A percentile compares a stretch with the other conserved stretches of the same genome.
These are phyloP conservation scores for Cymbidium sinense DNA, from an alignment of 106 monocot species.

Conservation along the genomic window DNA sequence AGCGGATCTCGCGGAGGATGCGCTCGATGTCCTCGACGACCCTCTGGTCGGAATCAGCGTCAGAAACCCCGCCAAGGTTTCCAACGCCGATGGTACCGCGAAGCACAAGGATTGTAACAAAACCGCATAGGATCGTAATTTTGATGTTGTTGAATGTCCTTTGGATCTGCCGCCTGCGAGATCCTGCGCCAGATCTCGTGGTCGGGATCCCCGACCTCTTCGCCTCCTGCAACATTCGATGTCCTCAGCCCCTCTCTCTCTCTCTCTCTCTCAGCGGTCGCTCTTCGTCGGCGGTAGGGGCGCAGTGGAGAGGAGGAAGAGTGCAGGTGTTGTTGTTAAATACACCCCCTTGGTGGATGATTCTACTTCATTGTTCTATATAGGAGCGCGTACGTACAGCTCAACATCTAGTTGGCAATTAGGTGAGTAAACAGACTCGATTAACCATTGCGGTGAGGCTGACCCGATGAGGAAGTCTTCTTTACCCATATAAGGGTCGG, in stretches of 20 bases:
- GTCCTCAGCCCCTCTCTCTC: neutral
- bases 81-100: slow-evolving; percentile 78
- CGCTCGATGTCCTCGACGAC: slow-evolving; percentile 80
- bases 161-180: slow-evolving; percentile 46
- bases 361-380: neutral
- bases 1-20: slow-evolving; percentile 72
- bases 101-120: slow-evolving; percentile 82
- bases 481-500: too few relatives aligned
- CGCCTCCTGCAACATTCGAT: neutral
- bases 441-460: too few relatives aligned
- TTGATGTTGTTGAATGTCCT: slow-evolving; percentile 77
- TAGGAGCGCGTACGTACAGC: neutral
- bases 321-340: neutral
- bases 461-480: too few relatives aligned
- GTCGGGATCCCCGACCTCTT: neutral
- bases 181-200: slow-evolving; percentile 16
- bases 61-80: slow-evolving; percentile 27
- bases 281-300: neutral
- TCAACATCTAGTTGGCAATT: neutral
- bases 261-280: neutral
- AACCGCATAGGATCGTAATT: slow-evolving; percentile 76
- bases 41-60: slow-evolving; percentile 20
- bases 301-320: neutral
- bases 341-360: neutral
- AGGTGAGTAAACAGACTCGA: neutral